Evolutionary conservation across 2,329 filamentous ascomycete species (phyloP), one percentile per base, ranked within the genome.

Genomic region (Monosporascus sp.): DNA sequence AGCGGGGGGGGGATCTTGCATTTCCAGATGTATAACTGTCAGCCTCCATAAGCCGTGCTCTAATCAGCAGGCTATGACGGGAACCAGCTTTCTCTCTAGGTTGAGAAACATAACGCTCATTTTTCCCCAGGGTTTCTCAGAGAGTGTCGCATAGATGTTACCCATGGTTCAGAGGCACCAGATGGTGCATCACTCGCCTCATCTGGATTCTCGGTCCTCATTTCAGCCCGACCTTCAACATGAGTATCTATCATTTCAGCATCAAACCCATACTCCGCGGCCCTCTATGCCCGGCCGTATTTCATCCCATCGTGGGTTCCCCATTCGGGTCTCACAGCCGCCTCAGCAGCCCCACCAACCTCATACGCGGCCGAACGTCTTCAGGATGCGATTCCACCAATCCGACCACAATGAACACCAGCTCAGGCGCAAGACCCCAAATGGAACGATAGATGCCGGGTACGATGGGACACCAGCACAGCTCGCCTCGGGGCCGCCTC

Each of bases 361-460:
- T 46, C 64, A 69, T 46, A 66, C 61, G 54, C 65, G 58, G 45
- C 49, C 63, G 51, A 63, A 60, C 47, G 60, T 59, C 47, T 65
- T 58, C 24, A 56, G 60, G 44, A 51, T 62, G 18, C 58, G 56
- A 52, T 64, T 58, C 57, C 60, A 54, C 56, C 53, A 55, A 55
- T 54, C 57, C 50, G 71, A 74, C 5, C 68, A 71, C 51, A 68
- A 71, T 51, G 90, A 96, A 68, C 85, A 96, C 69, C 88, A 90
- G 62, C 77, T 97, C 52, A 84, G 93, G 59, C 84, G 93, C 60
- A 97, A 97, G 71, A 97, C 93, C 8, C 94, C 93, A 5, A 93
- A 86, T 65, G 94, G 93, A n/a, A 96, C 91, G 38, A 81, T 97
- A 56, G 87, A 93, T 59, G 90, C 89, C 51, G 91, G 90, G 11